Conservation (phyloP, 352 stramenopile species). For the Globisporangium sylvaticum region DNA sequence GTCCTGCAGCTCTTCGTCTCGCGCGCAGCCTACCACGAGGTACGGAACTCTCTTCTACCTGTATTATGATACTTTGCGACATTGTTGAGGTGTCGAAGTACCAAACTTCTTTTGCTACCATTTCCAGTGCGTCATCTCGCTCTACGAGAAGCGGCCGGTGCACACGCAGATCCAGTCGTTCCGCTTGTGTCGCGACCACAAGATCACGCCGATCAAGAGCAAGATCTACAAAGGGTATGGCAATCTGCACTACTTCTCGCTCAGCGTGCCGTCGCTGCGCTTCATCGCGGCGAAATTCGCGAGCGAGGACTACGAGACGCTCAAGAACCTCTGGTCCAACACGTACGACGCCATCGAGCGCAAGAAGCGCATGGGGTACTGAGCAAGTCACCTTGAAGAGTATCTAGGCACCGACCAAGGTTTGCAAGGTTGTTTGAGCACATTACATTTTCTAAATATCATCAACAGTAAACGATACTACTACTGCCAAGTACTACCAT, state of each 20-base stretch:
- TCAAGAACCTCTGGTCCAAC: constrained; percentile 81
- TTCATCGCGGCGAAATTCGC: constrained; percentile 83
- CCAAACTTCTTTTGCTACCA: background rate
- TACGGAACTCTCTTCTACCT: constrained; percentile 11
- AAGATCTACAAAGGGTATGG: constrained; percentile 88
- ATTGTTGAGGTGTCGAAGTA: background rate
- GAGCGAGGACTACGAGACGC: constrained; percentile 76
- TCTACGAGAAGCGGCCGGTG: constrained; percentile 80
- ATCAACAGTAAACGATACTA: too few relatives aligned
- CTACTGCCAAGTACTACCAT: too few relatives aligned
- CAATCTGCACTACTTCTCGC: constrained; percentile 82
- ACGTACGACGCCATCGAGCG: constrained; percentile 79
- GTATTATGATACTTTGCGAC: background rate
- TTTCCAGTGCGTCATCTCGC: constrained; percentile 67
- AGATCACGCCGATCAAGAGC: constrained; percentile 81
- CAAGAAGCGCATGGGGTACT: constrained; percentile 66
- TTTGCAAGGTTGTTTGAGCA: background rate
- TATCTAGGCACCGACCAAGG: background rate
- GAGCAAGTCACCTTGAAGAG: too few relatives aligned
- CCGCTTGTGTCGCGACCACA: constrained; percentile 77
- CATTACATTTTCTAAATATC: background rate
- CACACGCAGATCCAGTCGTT: constrained; percentile 85
- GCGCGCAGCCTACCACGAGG: constrained; percentile 77
- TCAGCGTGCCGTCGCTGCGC: constrained; percentile 74
- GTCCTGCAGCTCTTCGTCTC: constrained; percentile 85